phyloP scores from a whole-genome alignment of 306 rosid genomes.

The Lagenaria siceraria region DNA sequence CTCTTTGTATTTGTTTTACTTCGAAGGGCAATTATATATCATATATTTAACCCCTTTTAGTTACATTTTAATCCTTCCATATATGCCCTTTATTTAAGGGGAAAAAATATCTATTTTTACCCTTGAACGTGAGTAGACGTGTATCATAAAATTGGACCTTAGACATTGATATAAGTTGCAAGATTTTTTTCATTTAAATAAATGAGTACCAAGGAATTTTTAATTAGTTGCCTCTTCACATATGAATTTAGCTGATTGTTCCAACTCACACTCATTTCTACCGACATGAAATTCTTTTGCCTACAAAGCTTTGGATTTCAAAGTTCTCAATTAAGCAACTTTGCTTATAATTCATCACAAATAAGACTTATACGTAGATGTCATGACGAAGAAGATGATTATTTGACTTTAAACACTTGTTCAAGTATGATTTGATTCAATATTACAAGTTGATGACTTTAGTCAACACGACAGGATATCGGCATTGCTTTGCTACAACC shows the following conservation, averaged over 20 bases:
- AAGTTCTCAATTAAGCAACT: neutral
- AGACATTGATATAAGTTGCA: neutral
- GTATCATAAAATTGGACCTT: neutral
- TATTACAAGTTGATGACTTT: neutral
- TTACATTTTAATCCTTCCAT: neutral
- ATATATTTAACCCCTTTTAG: neutral
- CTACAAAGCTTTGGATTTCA: neutral
- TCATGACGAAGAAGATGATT: neutral
- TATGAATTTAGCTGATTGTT: no score
- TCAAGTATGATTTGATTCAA: neutral
- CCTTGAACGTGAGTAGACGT: neutral
- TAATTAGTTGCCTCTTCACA: neutral
- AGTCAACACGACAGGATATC: neutral
- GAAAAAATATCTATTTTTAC: neutral
- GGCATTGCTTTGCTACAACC: neutral
- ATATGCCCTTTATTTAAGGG: neutral
- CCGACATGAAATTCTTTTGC: neutral
- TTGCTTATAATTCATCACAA: neutral
- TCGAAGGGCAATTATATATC: neutral
- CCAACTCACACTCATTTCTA: neutral
- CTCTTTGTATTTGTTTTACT: neutral
- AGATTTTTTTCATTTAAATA: neutral
- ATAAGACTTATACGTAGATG: neutral
- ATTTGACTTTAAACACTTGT: neutral
- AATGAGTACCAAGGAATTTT: neutral